Base-by-base conservation (phyloP, 768 basidiomycete species). In the Lactarius sp. region DNA sequence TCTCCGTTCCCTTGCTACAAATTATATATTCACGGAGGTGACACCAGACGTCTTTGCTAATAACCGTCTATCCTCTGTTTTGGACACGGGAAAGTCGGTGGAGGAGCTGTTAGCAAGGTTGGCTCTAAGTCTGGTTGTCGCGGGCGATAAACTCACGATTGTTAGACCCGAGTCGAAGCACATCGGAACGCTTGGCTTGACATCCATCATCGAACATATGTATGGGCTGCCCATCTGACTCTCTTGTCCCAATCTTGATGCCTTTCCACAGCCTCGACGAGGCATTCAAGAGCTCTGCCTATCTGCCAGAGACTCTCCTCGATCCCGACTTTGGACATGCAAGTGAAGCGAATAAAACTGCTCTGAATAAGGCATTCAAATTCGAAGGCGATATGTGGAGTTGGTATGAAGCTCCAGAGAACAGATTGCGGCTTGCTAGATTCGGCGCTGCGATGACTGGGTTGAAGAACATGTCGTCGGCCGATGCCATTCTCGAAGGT, bases 1-100 rank as follows among this genome's bases (percentile, higher is more conserved):
- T 22, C 66, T 75, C 4, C 71, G 74, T 18, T 61, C 70, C 6
- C 71, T 75, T 12, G 71, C 72, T 3, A 65, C 72, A 0, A 59
- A 71, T 46, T 69, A 74, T 62, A 68, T 75, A 56, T 75, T 74
- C 58, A 57, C 37, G 20, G 73, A 75, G 49, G 53, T 69, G 22
- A 47, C 66, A 4, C 69, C 69, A 0, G 67, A 74, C 50, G 68
- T 70, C 6, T 75, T 73, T 58, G 66, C 72, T 0, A 68, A 71
- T 63, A 75, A 73, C 49, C 66, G 66, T 3, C 46, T 67, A 18
- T 73, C 73, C 2, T 60, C 68, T 8, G 41, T 65, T 10, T 56
- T 75, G 22, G 73, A 74, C 53, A 70, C 70, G 0, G 69, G 72
- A 18, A 70, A 69, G 34, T 13, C 69, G 0, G 53, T 71, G 27